These are phyloP conservation scores for Rhododendron vialii DNA, from an alignment of 148 eudicot genomes.

Conservation along the genomic window DNA sequence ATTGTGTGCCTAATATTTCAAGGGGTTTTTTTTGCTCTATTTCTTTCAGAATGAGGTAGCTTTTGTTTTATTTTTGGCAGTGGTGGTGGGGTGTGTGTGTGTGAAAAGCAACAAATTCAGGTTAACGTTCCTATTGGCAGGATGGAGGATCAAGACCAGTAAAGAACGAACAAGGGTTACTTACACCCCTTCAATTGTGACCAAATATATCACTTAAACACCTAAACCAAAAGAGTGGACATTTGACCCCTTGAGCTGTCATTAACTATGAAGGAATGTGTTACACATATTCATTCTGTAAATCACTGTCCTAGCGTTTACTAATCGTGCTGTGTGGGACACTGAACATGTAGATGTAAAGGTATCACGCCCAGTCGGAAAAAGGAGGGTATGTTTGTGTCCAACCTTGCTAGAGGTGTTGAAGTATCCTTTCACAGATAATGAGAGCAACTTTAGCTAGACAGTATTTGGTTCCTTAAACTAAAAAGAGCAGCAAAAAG, in stretches of 20 bases:
- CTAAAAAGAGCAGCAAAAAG: neutral
- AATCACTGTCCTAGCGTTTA: neutral
- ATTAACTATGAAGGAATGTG: neutral
- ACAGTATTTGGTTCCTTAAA: neutral
- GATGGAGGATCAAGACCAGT: neutral
- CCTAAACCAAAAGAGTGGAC: neutral
- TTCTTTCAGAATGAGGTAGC: neutral
- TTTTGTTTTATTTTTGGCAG: neutral
- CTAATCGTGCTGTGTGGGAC: neutral
- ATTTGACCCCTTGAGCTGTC: neutral
- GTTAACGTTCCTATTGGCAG: neutral
- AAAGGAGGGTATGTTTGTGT: neutral
- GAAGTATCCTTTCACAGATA: too few species aligned
- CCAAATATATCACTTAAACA: neutral
- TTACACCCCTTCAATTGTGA: neutral
- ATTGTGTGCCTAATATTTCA: neutral
- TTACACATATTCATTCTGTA: neutral
- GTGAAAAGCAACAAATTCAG: neutral
- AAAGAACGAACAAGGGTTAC: neutral
- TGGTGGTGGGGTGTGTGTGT: neutral
- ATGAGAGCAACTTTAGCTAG: neutral
- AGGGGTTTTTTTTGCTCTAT: neutral
- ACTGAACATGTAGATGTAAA: neutral
- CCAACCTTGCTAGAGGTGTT: neutral
- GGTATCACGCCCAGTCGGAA: too few species aligned